phyloP scores from a whole-genome alignment of 768 basidiomycete species.

The Boletus barrowsii region DNA sequence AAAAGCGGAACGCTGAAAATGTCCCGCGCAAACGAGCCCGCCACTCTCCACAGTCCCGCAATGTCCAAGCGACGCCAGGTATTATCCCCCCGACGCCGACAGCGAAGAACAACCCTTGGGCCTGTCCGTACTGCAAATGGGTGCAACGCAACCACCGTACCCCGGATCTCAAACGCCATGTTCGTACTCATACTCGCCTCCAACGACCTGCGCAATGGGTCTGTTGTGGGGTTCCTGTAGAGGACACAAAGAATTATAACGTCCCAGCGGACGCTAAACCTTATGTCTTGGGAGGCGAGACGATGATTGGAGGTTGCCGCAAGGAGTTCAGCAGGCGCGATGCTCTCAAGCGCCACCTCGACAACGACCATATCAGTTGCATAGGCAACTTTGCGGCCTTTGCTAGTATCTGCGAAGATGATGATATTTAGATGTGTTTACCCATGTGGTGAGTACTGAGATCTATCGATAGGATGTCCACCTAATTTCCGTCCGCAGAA shows the following conservation, averaged over 20 bases:
- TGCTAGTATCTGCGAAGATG: slow-evolving; percentile 27
- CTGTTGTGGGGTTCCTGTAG: slow-evolving; percentile 34
- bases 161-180: slow-evolving; percentile 59
- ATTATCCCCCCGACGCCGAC: slow-evolving; percentile 12
- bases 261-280: slow-evolving; percentile 22
- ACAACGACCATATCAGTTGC: slow-evolving; percentile 34
- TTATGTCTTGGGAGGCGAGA: slow-evolving; percentile 27
- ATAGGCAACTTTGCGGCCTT: slow-evolving; percentile 32
- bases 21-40: slow-evolving; percentile 27
- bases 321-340: slow-evolving; percentile 38
- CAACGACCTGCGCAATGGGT: slow-evolving; percentile 36
- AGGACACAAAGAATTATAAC: slow-evolving; percentile 22
- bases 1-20: slow-evolving; percentile 5
- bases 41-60: slow-evolving; percentile 41
- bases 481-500: slow-evolving; percentile 6
- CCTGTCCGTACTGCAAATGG: slow-evolving; percentile 48
- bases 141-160: slow-evolving; percentile 47
- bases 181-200: slow-evolving; percentile 47
- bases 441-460: slow-evolving; percentile 3
- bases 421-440: slow-evolving; percentile 17
- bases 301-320: slow-evolving; percentile 38
- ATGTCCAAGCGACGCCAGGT: slow-evolving; percentile 38
- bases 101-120: slow-evolving; percentile 35
- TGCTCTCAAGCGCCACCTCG: slow-evolving; percentile 40
- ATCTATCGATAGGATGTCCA: not conserved